Evolutionary conservation across 257 asterid species (phyloP).

Genomic region (Solanum pinnatisectum): DNA sequence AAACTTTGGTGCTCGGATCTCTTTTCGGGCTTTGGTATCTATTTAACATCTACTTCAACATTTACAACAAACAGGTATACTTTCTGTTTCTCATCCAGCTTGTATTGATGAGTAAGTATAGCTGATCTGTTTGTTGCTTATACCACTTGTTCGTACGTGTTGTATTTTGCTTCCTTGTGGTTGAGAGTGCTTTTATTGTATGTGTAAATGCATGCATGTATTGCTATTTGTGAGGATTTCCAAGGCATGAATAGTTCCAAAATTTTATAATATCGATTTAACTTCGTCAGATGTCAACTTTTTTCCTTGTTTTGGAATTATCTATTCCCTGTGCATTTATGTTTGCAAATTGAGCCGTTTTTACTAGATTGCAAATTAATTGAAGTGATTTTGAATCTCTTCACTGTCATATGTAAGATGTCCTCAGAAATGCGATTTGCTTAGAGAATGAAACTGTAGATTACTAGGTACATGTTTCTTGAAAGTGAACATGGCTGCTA

Average conservation of each 20-base stretch:
- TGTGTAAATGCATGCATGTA: background rate
- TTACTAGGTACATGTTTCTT: background rate
- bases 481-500: background rate
- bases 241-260: background rate
- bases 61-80: slow-evolving; percentile 82
- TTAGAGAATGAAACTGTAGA: background rate
- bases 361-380: background rate
- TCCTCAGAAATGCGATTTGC: background rate
- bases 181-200: background rate
- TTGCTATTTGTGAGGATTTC: background rate
- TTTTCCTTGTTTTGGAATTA: background rate
- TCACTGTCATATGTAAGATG: background rate
- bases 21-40: slow-evolving; percentile 91
- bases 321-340: background rate
- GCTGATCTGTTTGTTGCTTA: background rate
- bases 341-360: background rate
- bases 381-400: background rate
- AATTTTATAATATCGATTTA: background rate
- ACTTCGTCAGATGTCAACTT: background rate
- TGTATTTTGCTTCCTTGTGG: background rate
- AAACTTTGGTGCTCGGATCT: slow-evolving; percentile 67
- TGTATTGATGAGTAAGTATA: background rate
- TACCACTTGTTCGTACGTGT: background rate
- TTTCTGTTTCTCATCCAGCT: background rate
- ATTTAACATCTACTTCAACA: slow-evolving; percentile 90